Base-by-base conservation (phyloP, 176 grass and related monocot genomes). In the Paspalum vaginatum region DNA sequence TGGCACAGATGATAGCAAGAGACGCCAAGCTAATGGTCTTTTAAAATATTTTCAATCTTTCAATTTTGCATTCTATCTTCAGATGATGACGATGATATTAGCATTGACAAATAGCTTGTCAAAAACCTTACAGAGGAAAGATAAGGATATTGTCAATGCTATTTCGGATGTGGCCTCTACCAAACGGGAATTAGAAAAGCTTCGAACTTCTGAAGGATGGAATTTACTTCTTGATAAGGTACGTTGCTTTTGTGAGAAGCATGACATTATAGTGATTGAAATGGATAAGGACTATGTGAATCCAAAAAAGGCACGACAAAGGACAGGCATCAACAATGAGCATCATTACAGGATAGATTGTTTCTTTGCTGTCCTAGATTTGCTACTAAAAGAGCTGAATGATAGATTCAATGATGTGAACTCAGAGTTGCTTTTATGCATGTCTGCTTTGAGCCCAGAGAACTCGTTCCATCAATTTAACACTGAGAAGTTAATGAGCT, bases 41-140 rank as follows among this genome's bases (percentile, higher is more conserved):
- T n/a, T n/a, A n/a, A n/a, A n/a, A n/a, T n/a, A n/a, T 46, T 48
- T 76, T 7, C 21, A 76, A 8, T 25, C 41, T 1, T 61, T 76
- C 54, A 51, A 76, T 39, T 76, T 45, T 46, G 40, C 7, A 25
- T 76, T 60, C 18, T 27, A 59, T 45, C 42, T 74, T 13, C 55
- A 61, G n/a, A n/a, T n/a, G 2, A 46, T 76, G 40, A 61, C 61
- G 55, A 76, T 46, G 21, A 25, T 76, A 8, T 76, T 76, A 26
- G 54, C 21, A 18, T 26, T 60, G 20, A 73, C 45, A 52, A 71
- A 52, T 52, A 48, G 8, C 1, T 9, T 71, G 5, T 71, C 46
- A 24, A 69, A 22, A 71, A 69, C 43, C 0, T 71, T 71, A 5
- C 8, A 71, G 12, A 52, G 21, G 3, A 37, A 71, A 27, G 14